Conservation (phyloP, 2,329 filamentous ascomycete genomes). For the Parafenestella ontariensis region DNA sequence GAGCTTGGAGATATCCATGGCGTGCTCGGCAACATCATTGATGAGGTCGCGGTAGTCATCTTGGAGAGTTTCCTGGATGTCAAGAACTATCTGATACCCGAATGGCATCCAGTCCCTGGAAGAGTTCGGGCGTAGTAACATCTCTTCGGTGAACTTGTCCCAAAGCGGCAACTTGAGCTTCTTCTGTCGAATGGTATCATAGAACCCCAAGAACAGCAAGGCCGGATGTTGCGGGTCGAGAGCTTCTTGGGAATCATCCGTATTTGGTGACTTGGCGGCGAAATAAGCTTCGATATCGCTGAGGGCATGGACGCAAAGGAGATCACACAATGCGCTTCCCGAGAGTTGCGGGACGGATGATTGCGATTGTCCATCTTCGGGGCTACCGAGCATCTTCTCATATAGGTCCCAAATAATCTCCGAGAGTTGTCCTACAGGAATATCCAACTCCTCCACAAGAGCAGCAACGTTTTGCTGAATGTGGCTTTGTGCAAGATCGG, state of each 20-base stretch:
- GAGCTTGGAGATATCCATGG: conserved; percentile 4
- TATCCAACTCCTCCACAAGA: conserved; percentile 12
- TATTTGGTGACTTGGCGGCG: not conserved
- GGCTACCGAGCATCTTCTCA: not conserved
- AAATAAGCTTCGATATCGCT: not conserved
- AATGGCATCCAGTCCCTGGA: conserved; percentile 20
- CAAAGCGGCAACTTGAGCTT: conserved; percentile 8
- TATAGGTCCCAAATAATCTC: conserved; percentile 9
- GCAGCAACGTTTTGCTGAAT: conserved; percentile 16
- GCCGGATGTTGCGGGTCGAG: not conserved
- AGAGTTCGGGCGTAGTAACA: conserved; percentile 4
- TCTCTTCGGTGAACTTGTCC: conserved; percentile 18
- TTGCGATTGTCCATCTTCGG: not conserved
- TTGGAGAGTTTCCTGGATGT: conserved; percentile 10
- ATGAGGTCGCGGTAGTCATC: conserved; percentile 3
- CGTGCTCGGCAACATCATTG: conserved; percentile 12
- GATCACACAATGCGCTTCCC: not conserved
- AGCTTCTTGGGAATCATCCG: not conserved
- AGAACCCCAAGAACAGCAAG: conserved; percentile 17
- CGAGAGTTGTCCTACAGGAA: not conserved
- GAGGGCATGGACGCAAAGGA: conserved; percentile 14
- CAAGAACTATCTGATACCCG: conserved; percentile 21
- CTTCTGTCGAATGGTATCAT: conserved; percentile 9
- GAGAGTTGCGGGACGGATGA: not conserved
- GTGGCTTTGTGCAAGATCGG: conserved; percentile 21